Percentiles rank a stretch among this genome's conserved stretches.
Conservation (phyloP, 768 basidiomycete genomes). For the Auricularia cornea region DNA sequence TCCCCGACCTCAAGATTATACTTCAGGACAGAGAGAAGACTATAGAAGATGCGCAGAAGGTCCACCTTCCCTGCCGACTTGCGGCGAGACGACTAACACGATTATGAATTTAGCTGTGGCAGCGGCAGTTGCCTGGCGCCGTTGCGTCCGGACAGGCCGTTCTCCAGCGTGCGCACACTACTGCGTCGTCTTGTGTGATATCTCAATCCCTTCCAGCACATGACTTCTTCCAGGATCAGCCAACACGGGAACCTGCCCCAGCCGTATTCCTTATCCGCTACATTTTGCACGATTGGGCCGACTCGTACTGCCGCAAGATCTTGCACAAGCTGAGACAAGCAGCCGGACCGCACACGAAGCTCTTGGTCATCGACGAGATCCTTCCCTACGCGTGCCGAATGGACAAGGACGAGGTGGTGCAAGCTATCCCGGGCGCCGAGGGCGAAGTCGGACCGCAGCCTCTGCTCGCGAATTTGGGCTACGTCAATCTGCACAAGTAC, state of each 20-base stretch:
- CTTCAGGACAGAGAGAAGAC: constrained; percentile 14
- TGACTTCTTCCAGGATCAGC: neutral
- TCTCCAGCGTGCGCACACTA: constrained; percentile 1
- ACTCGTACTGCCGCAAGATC: constrained; percentile 2
- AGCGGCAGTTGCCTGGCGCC: constrained; percentile 2
- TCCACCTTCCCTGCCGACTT: neutral
- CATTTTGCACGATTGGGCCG: constrained; percentile 14
- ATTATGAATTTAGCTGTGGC: constrained; percentile 1
- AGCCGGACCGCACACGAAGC: constrained; percentile 3
- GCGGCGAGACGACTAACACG: neutral
- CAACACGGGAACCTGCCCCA: neutral
- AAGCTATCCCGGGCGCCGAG: too few relatives aligned
- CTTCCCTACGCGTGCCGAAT: constrained; percentile 5
- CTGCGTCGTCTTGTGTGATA: neutral
- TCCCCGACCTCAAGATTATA: constrained; percentile 10
- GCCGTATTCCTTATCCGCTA: constrained; percentile 10
- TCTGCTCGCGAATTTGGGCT: too few relatives aligned
- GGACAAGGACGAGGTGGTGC: too few relatives aligned
- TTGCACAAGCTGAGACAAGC: constrained; percentile 6
- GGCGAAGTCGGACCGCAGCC: too few relatives aligned
- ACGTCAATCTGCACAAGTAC: too few relatives aligned
- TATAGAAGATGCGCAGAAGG: constrained; percentile 9
- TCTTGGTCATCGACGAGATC: constrained; percentile 10
- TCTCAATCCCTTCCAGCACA: neutral
- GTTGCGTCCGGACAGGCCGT: constrained; percentile 4